phyloP scores from a whole-genome alignment of 2,329 filamentous ascomycete genomes.

The Aspergillus ruber region DNA sequence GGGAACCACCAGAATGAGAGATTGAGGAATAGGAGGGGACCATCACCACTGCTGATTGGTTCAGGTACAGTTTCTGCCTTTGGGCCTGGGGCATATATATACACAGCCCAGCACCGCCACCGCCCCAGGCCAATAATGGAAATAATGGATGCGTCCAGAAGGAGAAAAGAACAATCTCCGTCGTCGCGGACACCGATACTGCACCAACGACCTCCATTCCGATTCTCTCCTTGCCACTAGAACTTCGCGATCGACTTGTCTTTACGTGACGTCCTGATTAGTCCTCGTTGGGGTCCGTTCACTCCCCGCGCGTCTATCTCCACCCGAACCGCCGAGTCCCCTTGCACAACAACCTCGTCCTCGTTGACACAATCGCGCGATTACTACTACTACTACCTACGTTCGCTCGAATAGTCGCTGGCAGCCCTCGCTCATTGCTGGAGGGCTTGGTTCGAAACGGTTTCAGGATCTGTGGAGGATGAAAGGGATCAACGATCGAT shows the following conservation, averaged over 20 bases:
- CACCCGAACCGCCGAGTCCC: slow-evolving; percentile 15
- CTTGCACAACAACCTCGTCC: slow-evolving; percentile 2
- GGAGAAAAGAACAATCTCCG: neutral
- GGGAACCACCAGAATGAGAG: slow-evolving; percentile 11
- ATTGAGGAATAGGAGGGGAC: slow-evolving; percentile 14
- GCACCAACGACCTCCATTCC: too few relatives aligned
- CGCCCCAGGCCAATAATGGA: too few relatives aligned
- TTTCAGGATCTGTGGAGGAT: slow-evolving; percentile 33
- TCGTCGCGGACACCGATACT: neutral
- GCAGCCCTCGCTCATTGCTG: slow-evolving; percentile 23
- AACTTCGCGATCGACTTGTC: too few relatives aligned
- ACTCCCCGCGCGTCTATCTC: slow-evolving; percentile 2
- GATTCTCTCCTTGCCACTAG: too few relatives aligned
- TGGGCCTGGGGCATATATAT: neutral
- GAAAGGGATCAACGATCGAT: slow-evolving; percentile 48
- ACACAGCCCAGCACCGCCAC: too few relatives aligned
- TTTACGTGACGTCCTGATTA: too few relatives aligned
- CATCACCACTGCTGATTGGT: slow-evolving; percentile 8
- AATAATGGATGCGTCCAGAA: too few relatives aligned
- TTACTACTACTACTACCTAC: neutral
- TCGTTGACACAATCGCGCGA: neutral
- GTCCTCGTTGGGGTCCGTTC: neutral
- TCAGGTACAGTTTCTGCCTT: slow-evolving; percentile 9
- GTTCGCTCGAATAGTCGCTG: neutral
- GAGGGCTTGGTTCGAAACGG: slow-evolving; percentile 27